These are phyloP conservation scores for Nymphaea colorata DNA, from an alignment of 164 flowering plant genomes.

Conservation along the genomic window DNA sequence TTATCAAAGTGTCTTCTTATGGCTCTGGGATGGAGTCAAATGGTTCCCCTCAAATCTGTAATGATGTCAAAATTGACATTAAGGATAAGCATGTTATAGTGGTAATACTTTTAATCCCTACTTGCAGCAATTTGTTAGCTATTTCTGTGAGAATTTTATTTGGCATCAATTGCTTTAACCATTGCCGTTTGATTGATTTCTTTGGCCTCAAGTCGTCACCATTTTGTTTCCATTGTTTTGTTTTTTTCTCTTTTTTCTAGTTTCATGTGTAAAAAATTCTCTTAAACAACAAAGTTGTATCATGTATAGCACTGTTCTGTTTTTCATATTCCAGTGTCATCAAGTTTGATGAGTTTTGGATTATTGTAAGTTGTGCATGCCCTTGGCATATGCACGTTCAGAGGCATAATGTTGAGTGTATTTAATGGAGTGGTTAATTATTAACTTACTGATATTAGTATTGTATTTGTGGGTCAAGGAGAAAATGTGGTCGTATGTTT, in stretches of 20 bases:
- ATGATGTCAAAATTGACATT: conserved; percentile 60
- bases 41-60: conserved; percentile 46
- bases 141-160: neutral
- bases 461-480: too few relatives aligned
- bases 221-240: neutral
- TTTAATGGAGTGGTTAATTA: too few relatives aligned
- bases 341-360: too few relatives aligned
- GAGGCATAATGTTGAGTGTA: too few relatives aligned
- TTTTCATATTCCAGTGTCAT: too few relatives aligned
- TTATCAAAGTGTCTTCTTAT: conserved; percentile 65
- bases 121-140: neutral
- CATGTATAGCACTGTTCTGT: too few relatives aligned
- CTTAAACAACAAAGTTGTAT: too few relatives aligned
- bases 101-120: conserved; percentile 25
- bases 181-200: neutral
- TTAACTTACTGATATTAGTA: too few relatives aligned
- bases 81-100: conserved; percentile 58
- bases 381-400: too few relatives aligned
- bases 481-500: too few relatives aligned
- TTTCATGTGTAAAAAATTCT: neutral
- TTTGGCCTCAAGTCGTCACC: neutral
- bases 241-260: neutral
- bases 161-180: neutral
- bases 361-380: too few relatives aligned
- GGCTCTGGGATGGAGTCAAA: conserved; percentile 64